phyloP scores from a whole-genome alignment of 768 basidiomycete species.

The Naganishia onofrii region DNA sequence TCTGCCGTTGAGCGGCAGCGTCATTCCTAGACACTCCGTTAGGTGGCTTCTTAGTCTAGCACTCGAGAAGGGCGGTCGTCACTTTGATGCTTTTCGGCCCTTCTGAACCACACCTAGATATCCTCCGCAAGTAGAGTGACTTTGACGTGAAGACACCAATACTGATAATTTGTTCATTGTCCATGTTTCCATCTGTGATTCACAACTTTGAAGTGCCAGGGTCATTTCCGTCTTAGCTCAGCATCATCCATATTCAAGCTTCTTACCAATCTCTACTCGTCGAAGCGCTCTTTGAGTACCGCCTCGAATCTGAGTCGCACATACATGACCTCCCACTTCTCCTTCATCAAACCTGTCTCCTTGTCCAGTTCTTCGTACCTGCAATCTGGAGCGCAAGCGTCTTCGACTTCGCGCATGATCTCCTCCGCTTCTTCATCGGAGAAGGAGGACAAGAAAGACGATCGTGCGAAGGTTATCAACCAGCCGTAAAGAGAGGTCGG shows the following conservation, averaged over 20 bases:
- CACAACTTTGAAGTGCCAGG: background rate
- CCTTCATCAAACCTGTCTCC: conserved; percentile 33
- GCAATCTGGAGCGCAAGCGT: background rate
- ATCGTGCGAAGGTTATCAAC: conserved; percentile 66
- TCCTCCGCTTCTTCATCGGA: conserved; percentile 59
- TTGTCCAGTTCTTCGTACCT: conserved; percentile 24
- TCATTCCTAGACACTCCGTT: too few species aligned
- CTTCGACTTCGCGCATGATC: conserved; percentile 21
- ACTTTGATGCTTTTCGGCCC: too few species aligned
- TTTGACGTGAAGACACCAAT: too few species aligned
- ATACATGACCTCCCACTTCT: conserved; percentile 67
- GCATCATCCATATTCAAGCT: too few species aligned
- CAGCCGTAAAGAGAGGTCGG: conserved; percentile 57
- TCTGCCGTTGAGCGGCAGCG: too few species aligned
- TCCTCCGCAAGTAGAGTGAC: too few species aligned
- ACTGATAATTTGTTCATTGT: background rate
- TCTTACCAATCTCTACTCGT: too few species aligned
- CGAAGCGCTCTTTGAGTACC: background rate
- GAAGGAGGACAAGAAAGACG: conserved; percentile 62
- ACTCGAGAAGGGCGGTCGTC: too few species aligned
- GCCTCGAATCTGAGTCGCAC: conserved; percentile 67
- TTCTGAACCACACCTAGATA: too few species aligned
- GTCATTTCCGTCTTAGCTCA: background rate
- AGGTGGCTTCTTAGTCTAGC: too few species aligned
- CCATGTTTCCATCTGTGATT: background rate